These are phyloP conservation scores for Quercus tomentella DNA, from an alignment of 331 rosid species.

Conservation along the genomic window DNA sequence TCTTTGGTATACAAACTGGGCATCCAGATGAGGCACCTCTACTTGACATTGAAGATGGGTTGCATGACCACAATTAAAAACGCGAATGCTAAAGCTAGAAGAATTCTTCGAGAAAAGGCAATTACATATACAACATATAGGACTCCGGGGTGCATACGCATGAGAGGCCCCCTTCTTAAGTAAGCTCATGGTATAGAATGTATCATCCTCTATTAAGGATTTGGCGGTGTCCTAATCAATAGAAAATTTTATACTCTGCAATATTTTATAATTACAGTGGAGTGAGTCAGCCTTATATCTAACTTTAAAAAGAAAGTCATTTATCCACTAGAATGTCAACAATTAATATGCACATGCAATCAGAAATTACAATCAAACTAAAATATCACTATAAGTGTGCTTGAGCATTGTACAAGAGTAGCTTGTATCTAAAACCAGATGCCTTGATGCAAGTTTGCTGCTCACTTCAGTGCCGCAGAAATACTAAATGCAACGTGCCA, in stretches of 20 bases:
- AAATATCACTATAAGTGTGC: neutral
- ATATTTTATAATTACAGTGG: neutral
- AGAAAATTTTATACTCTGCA: constrained; percentile 1
- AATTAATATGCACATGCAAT: neutral
- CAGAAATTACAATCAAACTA: neutral
- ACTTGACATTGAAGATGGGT: constrained; percentile 71
- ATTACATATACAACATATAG: constrained; percentile 71
- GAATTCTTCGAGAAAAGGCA: constrained; percentile 61
- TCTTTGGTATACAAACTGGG: constrained; percentile 74
- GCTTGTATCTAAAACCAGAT: neutral
- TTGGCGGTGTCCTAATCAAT: constrained; percentile 77
- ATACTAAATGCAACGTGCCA: neutral
- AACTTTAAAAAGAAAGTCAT: neutral
- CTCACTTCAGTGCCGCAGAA: neutral
- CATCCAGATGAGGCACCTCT: constrained; percentile 60
- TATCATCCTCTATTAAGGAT: constrained; percentile 90
- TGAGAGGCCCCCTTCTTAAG: constrained; percentile 96
- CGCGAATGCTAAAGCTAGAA: constrained; percentile 60
- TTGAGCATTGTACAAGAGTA: neutral
- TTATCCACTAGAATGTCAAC: neutral
- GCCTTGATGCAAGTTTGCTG: neutral
- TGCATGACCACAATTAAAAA: constrained; percentile 94
- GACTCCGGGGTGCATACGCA: constrained; percentile 77
- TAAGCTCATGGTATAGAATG: constrained; percentile 83
- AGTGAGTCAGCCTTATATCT: neutral